Evolutionary conservation across 192 early-diverging fungal genomes (phyloP), one percentile per base, ranked within the genome.

Genomic region (Coemansia sp.): DNA sequence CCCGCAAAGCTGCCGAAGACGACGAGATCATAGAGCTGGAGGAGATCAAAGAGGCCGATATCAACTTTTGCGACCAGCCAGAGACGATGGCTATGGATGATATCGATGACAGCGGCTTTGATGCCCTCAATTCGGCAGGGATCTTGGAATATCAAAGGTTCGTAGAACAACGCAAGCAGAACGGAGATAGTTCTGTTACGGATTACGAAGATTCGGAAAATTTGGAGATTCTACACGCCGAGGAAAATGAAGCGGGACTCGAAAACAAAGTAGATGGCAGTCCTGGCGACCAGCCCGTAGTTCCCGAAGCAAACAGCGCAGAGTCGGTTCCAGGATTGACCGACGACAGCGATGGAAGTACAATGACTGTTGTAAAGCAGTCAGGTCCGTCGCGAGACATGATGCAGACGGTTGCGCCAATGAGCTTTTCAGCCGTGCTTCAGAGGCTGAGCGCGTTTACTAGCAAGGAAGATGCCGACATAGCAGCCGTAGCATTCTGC

Each of bases 401-500:
- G 4, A 56, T 50, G 20, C 67, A 70, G 27, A 62, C 73, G 40
- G 50, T 63, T 27, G 75, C 71, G n/a, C 65, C 71, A n/a, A 58
- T 65, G 59, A 70, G 34, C 48, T 74, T 95, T 23, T 87, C 89
- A 45, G 78, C 87, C 9, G 72, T 97, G 11, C 62, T 95, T 44
- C 84, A 83, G 20, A 83, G 86, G 34, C 82, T 99, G 30, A 87
- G 92, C 9, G 84, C 73, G 13, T 75, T 92, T 50, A 81, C 89
- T 53, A 97, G 91, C 61, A 86, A 90, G 10, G 91, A 91, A 37
- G 81, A 89, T 38, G 92, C 94, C 34, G 96, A 99, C 75, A 85
- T 91, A 62, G 75, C 91, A 4, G 94, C 97, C 0, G 85, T 95
- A 36, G 91, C 97, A 31, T 96, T 99, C 81, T 94, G 93, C 71